Conservation (phyloP, 257 asterid species). For the Ocimum tenuiflorum region DNA sequence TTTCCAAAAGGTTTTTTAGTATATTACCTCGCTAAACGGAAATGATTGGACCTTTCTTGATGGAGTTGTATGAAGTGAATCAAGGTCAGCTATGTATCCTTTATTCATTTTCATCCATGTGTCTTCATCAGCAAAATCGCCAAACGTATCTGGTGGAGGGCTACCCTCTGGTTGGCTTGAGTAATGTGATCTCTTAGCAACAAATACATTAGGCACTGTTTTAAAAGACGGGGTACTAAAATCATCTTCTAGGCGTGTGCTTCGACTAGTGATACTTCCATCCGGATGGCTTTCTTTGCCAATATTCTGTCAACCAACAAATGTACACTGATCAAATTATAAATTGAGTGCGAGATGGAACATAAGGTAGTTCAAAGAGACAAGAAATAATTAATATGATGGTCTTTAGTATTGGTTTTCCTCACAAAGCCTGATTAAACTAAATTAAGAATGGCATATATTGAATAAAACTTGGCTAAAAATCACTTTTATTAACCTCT, state of each 20-base stretch:
- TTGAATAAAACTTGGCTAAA: background rate
- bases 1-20: slow-evolving; percentile 12
- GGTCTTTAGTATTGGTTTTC: background rate
- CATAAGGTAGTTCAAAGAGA: background rate
- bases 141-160: slow-evolving; percentile 71
- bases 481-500: background rate
- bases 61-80: slow-evolving; percentile 69
- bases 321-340: slow-evolving; percentile 17
- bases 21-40: slow-evolving; percentile 48
- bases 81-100: slow-evolving; percentile 84
- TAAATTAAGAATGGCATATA: background rate
- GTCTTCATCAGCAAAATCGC: slow-evolving; percentile 80
- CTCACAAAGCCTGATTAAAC: background rate
- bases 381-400: background rate
- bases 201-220: slow-evolving; percentile 64
- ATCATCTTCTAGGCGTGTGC: slow-evolving; percentile 49
- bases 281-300: slow-evolving; percentile 32
- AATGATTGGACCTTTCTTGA: slow-evolving; percentile 64
- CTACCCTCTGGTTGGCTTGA: slow-evolving; percentile 54
- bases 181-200: slow-evolving; percentile 58
- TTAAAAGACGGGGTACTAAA: slow-evolving; percentile 72
- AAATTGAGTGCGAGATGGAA: background rate
- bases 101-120: slow-evolving; percentile 88
- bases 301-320: slow-evolving; percentile 35
- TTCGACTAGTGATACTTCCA: slow-evolving; percentile 36